A percentile compares a stretch with the other conserved stretches of the same genome.
Evolutionary conservation across 805 yeast genomes (phyloP).

Genomic region (Yamadazyma ubonensis): DNA sequence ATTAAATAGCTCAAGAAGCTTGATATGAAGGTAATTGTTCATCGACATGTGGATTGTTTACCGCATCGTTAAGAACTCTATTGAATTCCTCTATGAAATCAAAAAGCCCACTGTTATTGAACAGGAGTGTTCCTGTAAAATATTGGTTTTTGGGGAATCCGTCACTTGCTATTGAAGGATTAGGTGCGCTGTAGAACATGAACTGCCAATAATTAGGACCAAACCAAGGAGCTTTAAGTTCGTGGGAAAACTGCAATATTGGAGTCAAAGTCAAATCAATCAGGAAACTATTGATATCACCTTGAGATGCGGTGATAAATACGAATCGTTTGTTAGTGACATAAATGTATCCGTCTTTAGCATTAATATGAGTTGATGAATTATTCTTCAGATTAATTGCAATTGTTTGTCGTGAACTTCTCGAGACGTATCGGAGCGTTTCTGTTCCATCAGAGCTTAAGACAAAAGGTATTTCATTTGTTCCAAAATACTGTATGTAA

Average conservation of each 20-base stretch:
- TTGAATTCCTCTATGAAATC: constrained; percentile 38
- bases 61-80: constrained; percentile 30
- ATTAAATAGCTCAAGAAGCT: constrained; percentile 8
- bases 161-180: constrained; percentile 36
- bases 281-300: constrained; percentile 44
- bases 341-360: constrained; percentile 39
- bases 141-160: constrained; percentile 40
- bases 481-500: constrained; percentile 9
- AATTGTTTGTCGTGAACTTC: constrained; percentile 29
- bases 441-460: constrained; percentile 20
- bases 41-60: constrained; percentile 40
- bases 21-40: constrained; percentile 47
- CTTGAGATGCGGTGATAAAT: constrained; percentile 36
- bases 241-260: constrained; percentile 34
- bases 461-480: constrained; percentile 18
- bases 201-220: constrained; percentile 52
- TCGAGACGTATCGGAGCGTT: constrained; percentile 13
- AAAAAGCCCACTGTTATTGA: constrained; percentile 50
- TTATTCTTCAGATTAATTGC: constrained; percentile 20
- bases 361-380: constrained; percentile 24
- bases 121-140: constrained; percentile 37
- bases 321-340: constrained; percentile 44
- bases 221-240: constrained; percentile 51
- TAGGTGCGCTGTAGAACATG: constrained; percentile 33
- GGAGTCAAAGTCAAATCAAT: constrained; percentile 30